Evolutionary conservation across 2,329 filamentous ascomycete species (phyloP), one percentile per base, ranked within the genome.

Genomic region (Neurospora sp.): DNA sequence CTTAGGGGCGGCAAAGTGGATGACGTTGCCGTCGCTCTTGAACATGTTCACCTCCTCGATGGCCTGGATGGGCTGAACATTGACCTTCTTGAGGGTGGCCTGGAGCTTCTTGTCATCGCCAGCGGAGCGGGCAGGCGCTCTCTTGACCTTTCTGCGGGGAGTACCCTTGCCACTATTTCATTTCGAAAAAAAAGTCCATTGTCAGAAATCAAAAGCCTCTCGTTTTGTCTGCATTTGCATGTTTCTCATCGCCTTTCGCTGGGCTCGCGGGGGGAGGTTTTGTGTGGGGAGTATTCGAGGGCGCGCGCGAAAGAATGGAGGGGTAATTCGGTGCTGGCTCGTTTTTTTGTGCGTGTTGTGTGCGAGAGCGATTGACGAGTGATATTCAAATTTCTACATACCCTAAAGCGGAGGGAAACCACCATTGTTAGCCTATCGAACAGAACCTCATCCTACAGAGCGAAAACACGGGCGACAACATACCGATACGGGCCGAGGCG

Each of bases 41-140:
- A 99, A 99, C 96, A 99, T 99, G 91, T 99, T 99, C 83, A 99
- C 96, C 88, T 99, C 96, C 90, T 99, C 96, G 79, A 99, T 99
- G 76, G 92, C 93, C 87, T 97, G 94, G 84, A 99, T 98, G 79
- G 96, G 96, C 89, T 99, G 96, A 71, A 97, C 95, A 85, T 98
- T 98, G 83, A 99, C 90, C 91, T 99, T 99, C 92, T 99, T 99
- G 76, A 99, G 88, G 73, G 93, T 86, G 73, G 91, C 89, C 87
- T 99, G 96, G 75, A 99, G 92, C 90, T 99, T 99, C 92, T 97
- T 98, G 91, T 99, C 96, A 82, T 99, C 96, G 83, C 92, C 93
- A 81, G 91, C 93, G 76, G 92, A 92, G 83, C 89, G 92, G 83
- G 93, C 93, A 84, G 96, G 92, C 76, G 95, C 92, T 85, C 97